Conservation (phyloP, 768 basidiomycete genomes). For the Leucocoprinus leucothites region DNA sequence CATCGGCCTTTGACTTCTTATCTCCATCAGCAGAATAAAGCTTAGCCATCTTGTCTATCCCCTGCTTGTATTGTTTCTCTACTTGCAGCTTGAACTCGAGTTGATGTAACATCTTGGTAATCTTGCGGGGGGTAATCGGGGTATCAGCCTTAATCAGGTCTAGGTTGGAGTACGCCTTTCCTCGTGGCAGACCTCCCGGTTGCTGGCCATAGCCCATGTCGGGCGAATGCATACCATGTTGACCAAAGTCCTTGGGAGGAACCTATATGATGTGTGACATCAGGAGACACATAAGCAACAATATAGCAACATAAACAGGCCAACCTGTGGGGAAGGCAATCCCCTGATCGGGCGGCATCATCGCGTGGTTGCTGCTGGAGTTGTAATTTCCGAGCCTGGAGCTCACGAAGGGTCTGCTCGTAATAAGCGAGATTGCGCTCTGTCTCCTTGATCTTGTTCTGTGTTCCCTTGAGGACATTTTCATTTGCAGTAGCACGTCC, state of each 20-base stretch:
- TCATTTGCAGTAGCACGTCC: conserved; percentile 82
- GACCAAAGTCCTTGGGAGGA: conserved; percentile 51
- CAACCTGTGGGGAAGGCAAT: conserved; percentile 40
- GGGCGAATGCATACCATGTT: conserved; percentile 34
- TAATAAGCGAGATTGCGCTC: conserved; percentile 85
- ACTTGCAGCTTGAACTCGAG: conserved; percentile 99
- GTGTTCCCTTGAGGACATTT: conserved; percentile 79
- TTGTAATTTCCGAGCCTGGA: conserved; percentile 65
- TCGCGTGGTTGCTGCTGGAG: conserved; percentile 47
- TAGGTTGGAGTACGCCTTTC: conserved; percentile 75
- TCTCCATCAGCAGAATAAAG: conserved; percentile 96
- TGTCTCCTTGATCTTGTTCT: conserved; percentile 84
- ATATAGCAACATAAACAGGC: conserved; percentile 8
- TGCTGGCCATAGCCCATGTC: conserved; percentile 30
- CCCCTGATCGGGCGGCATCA: conserved; percentile 55
- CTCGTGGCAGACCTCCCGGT: conserved; percentile 36
- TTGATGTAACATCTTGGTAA: conserved; percentile 96
- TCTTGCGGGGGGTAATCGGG: conserved; percentile 93
- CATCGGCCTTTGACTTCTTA: conserved; percentile 91
- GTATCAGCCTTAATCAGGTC: conserved; percentile 98
- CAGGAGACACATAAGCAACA: conserved; percentile 1
- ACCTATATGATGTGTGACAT: conserved; percentile 31
- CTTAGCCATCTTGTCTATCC: conserved; percentile 99
- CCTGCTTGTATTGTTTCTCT: conserved; percentile 96
- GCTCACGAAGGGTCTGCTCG: conserved; percentile 78